These are phyloP conservation scores for Rhodamnia rubescens DNA, from an alignment of 345 rosid genomes.

Conservation along the genomic window DNA sequence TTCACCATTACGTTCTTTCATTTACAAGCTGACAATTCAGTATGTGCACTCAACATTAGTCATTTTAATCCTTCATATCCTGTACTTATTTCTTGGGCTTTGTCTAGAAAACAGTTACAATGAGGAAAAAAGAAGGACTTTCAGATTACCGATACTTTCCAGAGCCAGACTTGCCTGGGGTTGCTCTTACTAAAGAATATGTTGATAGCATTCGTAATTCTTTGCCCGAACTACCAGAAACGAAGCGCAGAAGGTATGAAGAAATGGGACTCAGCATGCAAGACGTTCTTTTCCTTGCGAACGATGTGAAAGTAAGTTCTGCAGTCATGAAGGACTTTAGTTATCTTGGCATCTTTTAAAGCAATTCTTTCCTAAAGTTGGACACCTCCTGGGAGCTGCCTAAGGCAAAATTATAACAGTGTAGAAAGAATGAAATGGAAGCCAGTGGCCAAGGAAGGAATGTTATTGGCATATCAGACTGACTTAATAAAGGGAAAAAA, in stretches of 20 bases:
- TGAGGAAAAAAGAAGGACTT: constrained; percentile 97
- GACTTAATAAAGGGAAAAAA: not conserved
- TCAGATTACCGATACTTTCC: constrained; percentile 92
- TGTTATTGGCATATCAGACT: not conserved
- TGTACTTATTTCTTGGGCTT: not conserved
- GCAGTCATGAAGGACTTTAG: not conserved
- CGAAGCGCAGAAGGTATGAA: constrained; percentile 76
- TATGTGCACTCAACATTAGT: not conserved
- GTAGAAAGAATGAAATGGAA: not conserved
- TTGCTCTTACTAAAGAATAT: constrained; percentile 54
- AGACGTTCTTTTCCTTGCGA: constrained; percentile 93
- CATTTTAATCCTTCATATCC: not conserved
- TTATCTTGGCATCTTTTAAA: not conserved
- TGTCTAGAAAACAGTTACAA: constrained; percentile 76
- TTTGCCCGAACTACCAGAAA: constrained; percentile 90
- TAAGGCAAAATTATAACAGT: not conserved
- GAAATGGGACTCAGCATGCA: constrained; percentile 83
- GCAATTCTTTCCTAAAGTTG: not conserved
- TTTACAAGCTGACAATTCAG: not conserved
- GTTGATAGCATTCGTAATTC: constrained; percentile 42
- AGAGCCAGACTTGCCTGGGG: constrained; percentile 95
- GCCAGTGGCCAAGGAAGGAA: not conserved
- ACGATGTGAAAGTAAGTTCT: constrained; percentile 55
- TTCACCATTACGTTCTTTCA: constrained; percentile 6
- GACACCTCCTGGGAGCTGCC: not conserved